Conservation (phyloP, 1,284 basidiomycete genomes). For the Papiliotrema flavescens region DNA sequence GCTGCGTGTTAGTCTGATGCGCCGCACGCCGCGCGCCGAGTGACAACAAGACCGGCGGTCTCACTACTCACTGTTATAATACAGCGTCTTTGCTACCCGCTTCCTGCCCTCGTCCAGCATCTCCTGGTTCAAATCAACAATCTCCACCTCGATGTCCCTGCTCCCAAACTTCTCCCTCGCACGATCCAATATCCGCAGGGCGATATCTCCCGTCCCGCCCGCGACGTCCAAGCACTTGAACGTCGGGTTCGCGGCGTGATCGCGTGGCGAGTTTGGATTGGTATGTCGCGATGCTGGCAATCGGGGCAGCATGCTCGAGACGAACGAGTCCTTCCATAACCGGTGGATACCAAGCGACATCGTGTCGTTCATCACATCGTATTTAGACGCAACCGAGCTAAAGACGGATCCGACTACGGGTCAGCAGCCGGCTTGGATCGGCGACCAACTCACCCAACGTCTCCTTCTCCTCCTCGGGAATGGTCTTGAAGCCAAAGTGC, state of each 20-base stretch:
- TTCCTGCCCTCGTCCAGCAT: conserved; percentile 93
- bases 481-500: conserved; percentile 88
- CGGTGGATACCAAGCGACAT: conserved; percentile 95
- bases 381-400: conserved; percentile 90
- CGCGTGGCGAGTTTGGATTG: conserved; percentile 37
- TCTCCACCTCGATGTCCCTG: conserved; percentile 80
- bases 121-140: conserved; percentile 91
- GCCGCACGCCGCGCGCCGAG: background rate
- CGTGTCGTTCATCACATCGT: conserved; percentile 99
- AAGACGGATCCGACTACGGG: conserved; percentile 79
- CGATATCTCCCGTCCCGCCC: conserved; percentile 97
- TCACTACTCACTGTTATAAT: conserved; percentile 75
- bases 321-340: conserved; percentile 94
- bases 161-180: conserved; percentile 84
- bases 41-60: background rate
- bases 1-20: conserved; percentile 53
- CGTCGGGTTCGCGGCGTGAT: conserved; percentile 11
- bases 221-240: conserved; percentile 86
- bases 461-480: conserved; percentile 71
- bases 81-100: conserved; percentile 91
- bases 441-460: conserved; percentile 49
- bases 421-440: background rate
- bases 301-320: conserved; percentile 70
- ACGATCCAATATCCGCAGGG: conserved; percentile 86
- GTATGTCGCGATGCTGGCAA: conserved; percentile 42